Percentiles rank a stretch among this genome's conserved stretches.
These are phyloP conservation scores for Xylariaceae sp. DNA, from an alignment of 2,329 filamentous ascomycete genomes.

Conservation along the genomic window DNA sequence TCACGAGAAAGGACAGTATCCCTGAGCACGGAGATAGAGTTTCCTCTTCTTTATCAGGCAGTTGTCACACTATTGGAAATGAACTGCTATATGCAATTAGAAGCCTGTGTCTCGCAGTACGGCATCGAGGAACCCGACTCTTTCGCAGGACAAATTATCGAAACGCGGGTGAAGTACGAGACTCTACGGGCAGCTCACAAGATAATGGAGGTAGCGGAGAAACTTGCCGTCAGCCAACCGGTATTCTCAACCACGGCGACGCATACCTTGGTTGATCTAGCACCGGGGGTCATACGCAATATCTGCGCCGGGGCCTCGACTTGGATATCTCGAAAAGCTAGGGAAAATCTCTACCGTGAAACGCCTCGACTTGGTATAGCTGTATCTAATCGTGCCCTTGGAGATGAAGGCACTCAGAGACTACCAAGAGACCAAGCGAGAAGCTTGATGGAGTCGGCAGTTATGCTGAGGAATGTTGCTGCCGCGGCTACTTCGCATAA, in stretches of 20 bases:
- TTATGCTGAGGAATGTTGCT: slow-evolving; percentile 4
- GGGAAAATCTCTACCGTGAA: neutral
- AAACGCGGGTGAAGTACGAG: too few species aligned
- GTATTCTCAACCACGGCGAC: neutral
- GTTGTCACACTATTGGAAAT: slow-evolving; percentile 7
- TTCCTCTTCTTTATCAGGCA: slow-evolving; percentile 3
- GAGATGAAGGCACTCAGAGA: neutral
- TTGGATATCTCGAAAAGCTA: slow-evolving; percentile 11
- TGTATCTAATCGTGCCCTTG: neutral
- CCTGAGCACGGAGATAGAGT: neutral
- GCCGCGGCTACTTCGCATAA: slow-evolving; percentile 10
- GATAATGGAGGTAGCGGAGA: slow-evolving; percentile 13
- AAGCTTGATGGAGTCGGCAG: slow-evolving; percentile 10
- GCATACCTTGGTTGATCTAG: slow-evolving; percentile 9
- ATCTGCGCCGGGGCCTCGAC: slow-evolving; percentile 10
- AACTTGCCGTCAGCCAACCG: neutral
- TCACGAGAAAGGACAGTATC: neutral
- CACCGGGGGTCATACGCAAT: slow-evolving; percentile 14
- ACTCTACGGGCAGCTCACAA: neutral
- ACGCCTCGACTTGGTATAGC: too few species aligned
- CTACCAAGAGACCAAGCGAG: neutral
- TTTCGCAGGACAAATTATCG: neutral
- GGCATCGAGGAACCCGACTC: slow-evolving; percentile 13
- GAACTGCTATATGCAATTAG: slow-evolving; percentile 14
- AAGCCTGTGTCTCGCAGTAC: slow-evolving; percentile 12